Percentiles rank a stretch among this genome's conserved stretches.
Evolutionary conservation across 805 yeast genomes (phyloP).

Genomic region (Lipomyces japonicus): DNA sequence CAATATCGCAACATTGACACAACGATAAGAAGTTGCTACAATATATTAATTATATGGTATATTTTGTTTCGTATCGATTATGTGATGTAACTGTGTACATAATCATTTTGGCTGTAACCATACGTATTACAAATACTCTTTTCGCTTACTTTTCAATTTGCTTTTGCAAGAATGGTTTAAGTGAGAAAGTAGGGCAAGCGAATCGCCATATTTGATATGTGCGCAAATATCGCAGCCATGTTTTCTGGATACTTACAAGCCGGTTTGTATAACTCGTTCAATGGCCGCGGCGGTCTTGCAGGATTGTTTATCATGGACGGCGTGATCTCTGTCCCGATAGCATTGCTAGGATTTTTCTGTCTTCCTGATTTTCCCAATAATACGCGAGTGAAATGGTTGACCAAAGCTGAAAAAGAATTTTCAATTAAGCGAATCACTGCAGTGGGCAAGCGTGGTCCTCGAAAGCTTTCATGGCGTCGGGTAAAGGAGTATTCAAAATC

Average conservation of each 20-base stretch:
- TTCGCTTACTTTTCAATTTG: too few relatives aligned
- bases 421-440: constrained; percentile 17
- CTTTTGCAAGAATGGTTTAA: too few relatives aligned
- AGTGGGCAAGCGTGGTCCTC: constrained; percentile 9
- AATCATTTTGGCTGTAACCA: too few relatives aligned
- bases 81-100: too few relatives aligned
- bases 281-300: constrained; percentile 46
- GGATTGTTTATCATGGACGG: constrained; percentile 62
- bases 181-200: too few relatives aligned
- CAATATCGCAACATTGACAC: too few relatives aligned
- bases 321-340: constrained; percentile 41
- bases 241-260: constrained; percentile 45
- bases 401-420: constrained; percentile 2
- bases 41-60: too few relatives aligned
- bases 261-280: constrained; percentile 41
- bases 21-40: too few relatives aligned
- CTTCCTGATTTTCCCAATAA: constrained; percentile 52
- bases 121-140: too few relatives aligned
- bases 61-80: too few relatives aligned
- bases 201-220: constrained; percentile 41
- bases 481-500: constrained; percentile 1
- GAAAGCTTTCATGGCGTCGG: constrained; percentile 13
- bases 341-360: constrained; percentile 40
- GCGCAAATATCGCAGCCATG: constrained; percentile 44
- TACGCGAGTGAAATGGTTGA: constrained; percentile 18